Evolutionary conservation across 2,329 filamentous ascomycete species (phyloP), one percentile per base, ranked within the genome.

Genomic region (Pseudogymnoascus pannorum): DNA sequence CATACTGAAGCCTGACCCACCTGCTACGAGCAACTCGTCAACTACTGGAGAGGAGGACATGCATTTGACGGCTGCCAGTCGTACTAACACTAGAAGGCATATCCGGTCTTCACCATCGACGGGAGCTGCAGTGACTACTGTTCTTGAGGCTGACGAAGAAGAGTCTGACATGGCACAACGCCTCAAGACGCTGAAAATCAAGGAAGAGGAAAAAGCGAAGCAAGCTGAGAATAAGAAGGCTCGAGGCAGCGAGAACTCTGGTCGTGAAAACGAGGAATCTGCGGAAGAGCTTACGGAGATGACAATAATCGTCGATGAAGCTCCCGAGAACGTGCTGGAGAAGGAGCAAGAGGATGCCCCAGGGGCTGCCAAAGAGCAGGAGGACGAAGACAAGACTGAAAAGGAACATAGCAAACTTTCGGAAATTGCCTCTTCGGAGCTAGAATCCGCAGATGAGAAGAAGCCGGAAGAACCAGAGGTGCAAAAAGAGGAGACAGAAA

Each of bases 131-230:
- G 88, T 96, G 18, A 86, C 87, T 1, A 94, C 91, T 0, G 91
- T 96, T 12, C 81, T 91, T 35, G 91, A 96, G 72, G 86, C 91
- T 58, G 87, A 89, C 61, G 91, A 95, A 68, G 92, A 96, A 63
- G 85, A 88, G 16, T 68, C 75, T 16, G 76, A 78, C 22, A 72
- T 81, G 20, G 74, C 77, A 18, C 75, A 75, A 60, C 80, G 74
- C 66, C 67, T 85, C 57, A 76, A 72, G 62, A 71, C 72, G 29
- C 74, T 84, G 71, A 76, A 76, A 31, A 75, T 85, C 42, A 75
- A 78, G 26, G 74, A 77, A 54, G 76, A 77, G 57, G 68, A 73
- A 8, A 63, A 65, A 35, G 48, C 64, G 38, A 51, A 62, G 44
- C 35, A 61, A n/a, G 66, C 64, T 14, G 64, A 64, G 36, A 16